Evolutionary conservation across 139 green algal species (phyloP), one percentile per base, ranked within the genome.

Genomic region (Chlamydomonas asymmetrica): DNA sequence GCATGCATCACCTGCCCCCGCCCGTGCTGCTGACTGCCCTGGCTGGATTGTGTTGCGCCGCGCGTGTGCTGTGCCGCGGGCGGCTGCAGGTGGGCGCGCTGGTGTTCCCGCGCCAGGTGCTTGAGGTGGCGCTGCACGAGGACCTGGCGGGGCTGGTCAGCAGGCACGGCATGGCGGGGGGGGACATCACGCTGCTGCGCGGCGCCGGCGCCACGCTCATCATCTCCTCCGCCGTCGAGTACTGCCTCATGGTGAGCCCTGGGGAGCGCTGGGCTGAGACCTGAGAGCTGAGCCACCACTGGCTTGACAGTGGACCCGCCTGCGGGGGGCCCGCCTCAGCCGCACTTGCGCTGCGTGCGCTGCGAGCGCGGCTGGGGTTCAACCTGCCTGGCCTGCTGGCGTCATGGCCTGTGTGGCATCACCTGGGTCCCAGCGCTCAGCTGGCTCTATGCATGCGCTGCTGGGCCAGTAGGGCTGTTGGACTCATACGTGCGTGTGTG

Each of bases 171-270:
- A 63, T 6, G 7, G 37, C n/a, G 5, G 56, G 22, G 5, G 25
- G 27, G 49, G 78, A 82, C 43, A 45, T 73, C 16, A 77, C 74
- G 27, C 80, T 78, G 43, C 61, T 60, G 5, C 69, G 82, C 32
- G 79, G 82, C 35, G 64, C 73, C 9, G 82, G 82, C 0, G 74
- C 69, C 20, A 87, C 82, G 2, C 78, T 87, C 56, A 49, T 65
- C 0, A 76, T 80, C 34, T 72, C 62, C 41, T 77, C 69, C 5
- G 62, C 74, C 27, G 77, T 64, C 20, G 82, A 87, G 74, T 84
- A 78, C 50, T 63, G 45, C 52, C 63, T 82, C 50, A 65, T 63
- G 76, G 76, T 82, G 43, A 3, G 59, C 37, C 1, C 18, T n/a
- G n/a, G 16, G 3, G 41, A 0, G n/a, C 6, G n/a, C 23, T n/a